Percentiles rank a stretch among this genome's conserved stretches.
These are phyloP conservation scores for Acanthamoeba lugdunensis DNA, from an alignment of 208 protist species.

Conservation along the genomic window DNA sequence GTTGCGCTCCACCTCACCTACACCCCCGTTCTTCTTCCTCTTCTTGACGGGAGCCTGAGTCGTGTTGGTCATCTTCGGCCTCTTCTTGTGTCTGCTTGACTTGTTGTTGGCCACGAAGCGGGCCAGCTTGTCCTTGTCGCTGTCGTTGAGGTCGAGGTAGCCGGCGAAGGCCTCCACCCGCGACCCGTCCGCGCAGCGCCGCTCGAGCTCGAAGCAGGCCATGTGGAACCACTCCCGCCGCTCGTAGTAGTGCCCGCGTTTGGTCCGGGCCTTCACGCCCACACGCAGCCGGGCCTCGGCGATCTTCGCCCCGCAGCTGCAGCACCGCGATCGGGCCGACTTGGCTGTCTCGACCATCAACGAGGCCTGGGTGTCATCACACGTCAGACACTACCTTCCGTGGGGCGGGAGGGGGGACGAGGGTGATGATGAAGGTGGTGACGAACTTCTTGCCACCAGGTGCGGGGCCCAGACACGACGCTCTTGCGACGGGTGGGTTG, in stretches of 20 bases:
- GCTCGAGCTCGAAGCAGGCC: conserved; percentile 30
- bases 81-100: too few species aligned
- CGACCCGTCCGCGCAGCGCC: background rate
- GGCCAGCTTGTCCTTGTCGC: background rate
- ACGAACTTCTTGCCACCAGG: background rate
- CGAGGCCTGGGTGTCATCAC: background rate
- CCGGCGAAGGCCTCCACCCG: background rate
- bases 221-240: conserved; percentile 63
- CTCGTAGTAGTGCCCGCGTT: background rate
- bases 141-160: background rate
- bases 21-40: too few species aligned
- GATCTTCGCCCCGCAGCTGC: conserved; percentile 32
- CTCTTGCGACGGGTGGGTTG: background rate
- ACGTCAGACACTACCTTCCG: background rate
- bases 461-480: background rate
- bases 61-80: too few species aligned
- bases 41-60: too few species aligned
- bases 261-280: conserved; percentile 10
- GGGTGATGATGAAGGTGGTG: too few species aligned
- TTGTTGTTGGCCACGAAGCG: background rate
- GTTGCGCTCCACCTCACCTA: too few species aligned
- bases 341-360: conserved; percentile 13
- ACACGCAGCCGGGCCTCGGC: background rate
- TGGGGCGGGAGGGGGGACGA: background rate
- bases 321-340: background rate